These are phyloP conservation scores for Didymella lethalis DNA, from an alignment of 2,329 filamentous ascomycete genomes.

Conservation along the genomic window DNA sequence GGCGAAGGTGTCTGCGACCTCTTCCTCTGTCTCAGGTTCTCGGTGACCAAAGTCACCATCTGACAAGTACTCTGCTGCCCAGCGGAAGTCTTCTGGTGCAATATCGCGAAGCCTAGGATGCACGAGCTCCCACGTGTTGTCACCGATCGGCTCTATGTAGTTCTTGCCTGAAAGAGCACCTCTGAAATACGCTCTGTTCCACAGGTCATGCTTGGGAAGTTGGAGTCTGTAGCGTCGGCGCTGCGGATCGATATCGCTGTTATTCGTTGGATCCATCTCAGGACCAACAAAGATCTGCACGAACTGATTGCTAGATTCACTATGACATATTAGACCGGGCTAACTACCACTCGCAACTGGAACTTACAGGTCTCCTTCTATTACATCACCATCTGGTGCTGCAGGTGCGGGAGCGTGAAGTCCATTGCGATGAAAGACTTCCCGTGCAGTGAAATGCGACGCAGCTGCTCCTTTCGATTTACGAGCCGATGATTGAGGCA, in stretches of 20 bases:
- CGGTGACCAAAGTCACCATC: constrained; percentile 33
- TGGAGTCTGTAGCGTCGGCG: constrained; percentile 14
- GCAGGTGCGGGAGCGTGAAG: background rate
- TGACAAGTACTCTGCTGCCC: constrained; percentile 36
- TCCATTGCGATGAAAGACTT: background rate
- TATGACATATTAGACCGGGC: background rate
- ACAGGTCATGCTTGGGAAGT: constrained; percentile 18
- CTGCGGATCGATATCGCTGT: constrained; percentile 26
- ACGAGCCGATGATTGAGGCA: background rate
- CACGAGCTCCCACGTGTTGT: constrained; percentile 27
- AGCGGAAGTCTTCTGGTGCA: constrained; percentile 32
- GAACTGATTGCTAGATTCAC: constrained; percentile 28
- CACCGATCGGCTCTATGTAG: constrained; percentile 22
- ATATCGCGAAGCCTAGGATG: constrained; percentile 30
- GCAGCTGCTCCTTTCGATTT: background rate
- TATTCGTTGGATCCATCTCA: background rate
- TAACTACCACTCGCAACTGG: background rate
- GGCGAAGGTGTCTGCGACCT: constrained; percentile 22
- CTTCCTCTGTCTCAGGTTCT: constrained; percentile 21
- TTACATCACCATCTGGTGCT: constrained; percentile 16
- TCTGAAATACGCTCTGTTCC: constrained; percentile 29
- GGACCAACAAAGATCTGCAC: constrained; percentile 28
- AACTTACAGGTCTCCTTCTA: constrained; percentile 35
- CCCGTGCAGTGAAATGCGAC: background rate
- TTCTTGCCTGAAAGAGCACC: constrained; percentile 17